phyloP scores from a whole-genome alignment of 768 basidiomycete species.

The Harrya chromipes region DNA sequence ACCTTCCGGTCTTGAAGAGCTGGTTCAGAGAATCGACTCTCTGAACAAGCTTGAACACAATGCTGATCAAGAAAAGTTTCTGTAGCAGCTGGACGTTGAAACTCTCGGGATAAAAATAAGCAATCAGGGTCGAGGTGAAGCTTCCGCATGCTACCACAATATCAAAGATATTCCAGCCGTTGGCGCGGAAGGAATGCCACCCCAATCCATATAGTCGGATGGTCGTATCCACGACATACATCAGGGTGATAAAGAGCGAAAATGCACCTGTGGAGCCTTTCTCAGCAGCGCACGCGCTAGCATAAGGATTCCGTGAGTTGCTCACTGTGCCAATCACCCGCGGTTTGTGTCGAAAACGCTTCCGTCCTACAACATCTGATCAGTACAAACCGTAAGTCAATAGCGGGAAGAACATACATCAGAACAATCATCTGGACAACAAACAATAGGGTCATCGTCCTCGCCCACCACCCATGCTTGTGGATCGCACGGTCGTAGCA shows the following conservation, averaged over 20 bases:
- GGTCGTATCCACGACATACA: constrained; percentile 74
- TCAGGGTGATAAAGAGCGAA: constrained; percentile 67
- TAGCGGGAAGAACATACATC: constrained; percentile 52
- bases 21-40: constrained; percentile 85
- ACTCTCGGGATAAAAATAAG: constrained; percentile 50
- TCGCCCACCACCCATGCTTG: constrained; percentile 93
- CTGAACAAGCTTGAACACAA: constrained; percentile 93
- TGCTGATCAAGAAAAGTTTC: constrained; percentile 89
- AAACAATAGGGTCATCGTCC: constrained; percentile 75
- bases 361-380: constrained; percentile 59
- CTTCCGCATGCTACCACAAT: constrained; percentile 76
- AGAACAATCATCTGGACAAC: constrained; percentile 77
- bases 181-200: constrained; percentile 76
- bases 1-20: constrained; percentile 95
- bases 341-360: constrained; percentile 54
- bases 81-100: constrained; percentile 66
- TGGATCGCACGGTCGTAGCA: constrained; percentile 88
- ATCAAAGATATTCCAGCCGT: constrained; percentile 96
- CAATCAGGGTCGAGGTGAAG: constrained; percentile 76
- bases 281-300: constrained; percentile 6
- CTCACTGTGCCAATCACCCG: constrained; percentile 62
- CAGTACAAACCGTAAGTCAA: background rate
- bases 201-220: constrained; percentile 85
- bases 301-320: constrained; percentile 2
- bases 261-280: constrained; percentile 53